Percentiles rank a stretch among this genome's conserved stretches.
Conservation (phyloP, 768 basidiomycete genomes). For the Boletus coccyginus region DNA sequence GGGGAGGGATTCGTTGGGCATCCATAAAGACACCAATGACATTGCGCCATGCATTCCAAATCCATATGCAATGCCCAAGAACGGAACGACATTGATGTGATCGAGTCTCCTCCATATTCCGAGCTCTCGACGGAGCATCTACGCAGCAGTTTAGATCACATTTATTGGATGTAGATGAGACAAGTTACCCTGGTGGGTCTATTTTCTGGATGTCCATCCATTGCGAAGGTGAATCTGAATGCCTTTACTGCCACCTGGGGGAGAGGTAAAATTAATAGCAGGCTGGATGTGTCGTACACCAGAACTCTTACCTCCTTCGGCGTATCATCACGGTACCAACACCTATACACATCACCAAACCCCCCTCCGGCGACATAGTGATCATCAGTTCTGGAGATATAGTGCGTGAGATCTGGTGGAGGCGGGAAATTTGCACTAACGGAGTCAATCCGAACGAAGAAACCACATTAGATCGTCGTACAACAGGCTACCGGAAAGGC, state of each 20-base stretch:
- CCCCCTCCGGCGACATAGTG: not conserved
- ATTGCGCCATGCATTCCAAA: slow-evolving; percentile 23
- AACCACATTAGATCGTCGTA: no score
- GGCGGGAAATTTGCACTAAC: not conserved
- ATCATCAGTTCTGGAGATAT: not conserved
- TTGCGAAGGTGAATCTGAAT: slow-evolving; percentile 6
- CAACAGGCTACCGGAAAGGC: no score
- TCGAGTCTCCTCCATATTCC: slow-evolving; percentile 28
- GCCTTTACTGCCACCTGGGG: slow-evolving; percentile 25
- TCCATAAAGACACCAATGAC: slow-evolving; percentile 33
- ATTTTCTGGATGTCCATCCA: not conserved
- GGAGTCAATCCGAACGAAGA: no score
- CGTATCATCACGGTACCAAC: not conserved
- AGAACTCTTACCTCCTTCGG: not conserved
- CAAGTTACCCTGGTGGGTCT: not conserved
- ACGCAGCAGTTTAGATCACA: rapidly evolving
- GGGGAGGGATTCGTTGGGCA: slow-evolving; percentile 25
- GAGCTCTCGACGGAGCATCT: slow-evolving; percentile 30
- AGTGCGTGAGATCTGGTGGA: not conserved
- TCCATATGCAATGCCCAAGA: slow-evolving; percentile 12
- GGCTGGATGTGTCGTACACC: not conserved
- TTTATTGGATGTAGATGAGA: no score
- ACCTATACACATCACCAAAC: slow-evolving; percentile 7
- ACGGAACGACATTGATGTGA: slow-evolving; percentile 25
- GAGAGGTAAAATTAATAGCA: not conserved